These are phyloP conservation scores for Acanthamoeba healyi DNA, from an alignment of 208 protist species.

Conservation along the genomic window DNA sequence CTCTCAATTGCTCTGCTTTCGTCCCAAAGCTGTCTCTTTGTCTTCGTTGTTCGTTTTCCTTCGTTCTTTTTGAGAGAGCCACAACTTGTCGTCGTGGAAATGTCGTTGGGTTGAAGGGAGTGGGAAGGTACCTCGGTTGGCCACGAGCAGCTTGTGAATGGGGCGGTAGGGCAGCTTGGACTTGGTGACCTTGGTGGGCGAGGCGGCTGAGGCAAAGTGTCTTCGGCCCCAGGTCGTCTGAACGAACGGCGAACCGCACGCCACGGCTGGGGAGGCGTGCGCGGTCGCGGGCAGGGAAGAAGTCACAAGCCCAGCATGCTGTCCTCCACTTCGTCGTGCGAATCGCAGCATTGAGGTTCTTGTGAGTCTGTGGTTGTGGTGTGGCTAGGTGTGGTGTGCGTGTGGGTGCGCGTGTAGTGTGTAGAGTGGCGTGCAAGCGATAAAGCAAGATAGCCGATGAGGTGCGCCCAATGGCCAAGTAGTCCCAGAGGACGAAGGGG, in stretches of 20 bases:
- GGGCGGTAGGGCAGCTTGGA: constrained; percentile 41
- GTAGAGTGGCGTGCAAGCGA: neutral
- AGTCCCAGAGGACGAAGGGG: neutral
- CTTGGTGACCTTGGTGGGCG: constrained; percentile 2
- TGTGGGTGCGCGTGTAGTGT: neutral
- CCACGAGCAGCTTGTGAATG: constrained; percentile 37
- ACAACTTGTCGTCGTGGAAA: neutral
- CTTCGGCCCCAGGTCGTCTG: neutral
- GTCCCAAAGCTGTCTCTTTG: no score
- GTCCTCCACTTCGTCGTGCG: neutral
- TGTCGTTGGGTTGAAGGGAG: neutral
- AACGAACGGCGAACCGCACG: neutral
- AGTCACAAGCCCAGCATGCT: neutral
- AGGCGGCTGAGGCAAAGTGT: neutral
- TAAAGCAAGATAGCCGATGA: neutral
- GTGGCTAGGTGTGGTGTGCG: neutral
- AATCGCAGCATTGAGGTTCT: constrained; percentile 12
- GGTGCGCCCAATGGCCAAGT: neutral
- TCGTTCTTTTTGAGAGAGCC: neutral
- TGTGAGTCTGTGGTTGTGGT: neutral
- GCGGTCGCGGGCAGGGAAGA: neutral
- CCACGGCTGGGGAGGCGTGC: neutral
- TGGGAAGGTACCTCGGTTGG: constrained; percentile 27
- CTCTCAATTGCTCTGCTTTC: no score
- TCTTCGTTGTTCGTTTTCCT: neutral